Base-by-base conservation (phyloP, 257 asterid genomes). In the Salvia hispanica region DNA sequence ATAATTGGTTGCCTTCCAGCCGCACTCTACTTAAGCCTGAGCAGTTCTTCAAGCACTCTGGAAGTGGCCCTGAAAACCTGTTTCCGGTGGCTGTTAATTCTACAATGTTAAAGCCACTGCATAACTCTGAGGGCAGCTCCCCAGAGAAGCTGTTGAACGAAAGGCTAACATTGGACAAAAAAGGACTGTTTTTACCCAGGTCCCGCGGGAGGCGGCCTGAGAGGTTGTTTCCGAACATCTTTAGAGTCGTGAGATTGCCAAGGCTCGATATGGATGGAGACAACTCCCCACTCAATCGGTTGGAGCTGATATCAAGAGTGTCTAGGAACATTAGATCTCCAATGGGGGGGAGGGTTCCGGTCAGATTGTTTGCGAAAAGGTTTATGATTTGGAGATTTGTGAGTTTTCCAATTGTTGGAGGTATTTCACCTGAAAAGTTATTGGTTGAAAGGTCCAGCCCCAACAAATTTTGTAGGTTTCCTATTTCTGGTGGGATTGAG, bases 21-120 rank as follows among this genome's bases (percentile, higher is more conserved):
- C 93, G 71, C 3, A 88, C 77, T 48, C 95, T 76, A 1, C 4
- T 64, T 4, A 86, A 76, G 36, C 50, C 15, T 1, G 85, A 74
- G 80, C 96, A 91, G 48, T 82, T 82, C 80, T 74, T 86, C 61
- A 91, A 67, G 84, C 98, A 91, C 4, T 46, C 73, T 0, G 96
- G 97, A 70, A 91, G 51, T 43, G 76, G 76, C 76, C 98, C 95
- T 0, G 86, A 80, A 46, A 91, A 82, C 11, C 64, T 72, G 81
- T 91, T 91, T 58, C 64, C 66, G 69, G 74, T 77, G 58, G 62
- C 83, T 1, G 97, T 88, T 50, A 91, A 74, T 18, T 82, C 76
- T 60, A 46, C 50, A 4, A 88, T 67, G 42, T 79, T 77, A 57
- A 84, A 88, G 40, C 87, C 80, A 34, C 78, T 75, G 77, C 97